Evolutionary conservation across 2,329 filamentous ascomycete species (phyloP).

Genomic region (Scedosporium boydii): DNA sequence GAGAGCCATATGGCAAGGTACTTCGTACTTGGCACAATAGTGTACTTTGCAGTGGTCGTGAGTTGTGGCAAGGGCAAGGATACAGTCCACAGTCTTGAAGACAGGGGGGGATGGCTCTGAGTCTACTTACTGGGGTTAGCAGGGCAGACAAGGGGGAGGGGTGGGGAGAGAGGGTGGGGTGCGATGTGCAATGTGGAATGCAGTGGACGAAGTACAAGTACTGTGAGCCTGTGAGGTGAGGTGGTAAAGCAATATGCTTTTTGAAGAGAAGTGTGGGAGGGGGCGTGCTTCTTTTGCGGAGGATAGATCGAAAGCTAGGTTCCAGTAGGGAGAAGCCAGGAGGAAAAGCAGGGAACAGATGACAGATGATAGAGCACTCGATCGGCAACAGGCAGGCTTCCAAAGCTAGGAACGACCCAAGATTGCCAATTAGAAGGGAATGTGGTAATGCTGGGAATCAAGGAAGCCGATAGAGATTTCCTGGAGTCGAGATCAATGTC

Average conservation of each 20-base stretch:
- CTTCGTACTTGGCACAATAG: neutral
- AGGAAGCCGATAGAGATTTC: neutral
- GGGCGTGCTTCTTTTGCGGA: no score
- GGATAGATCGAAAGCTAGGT: constrained; percentile 6
- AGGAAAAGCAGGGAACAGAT: constrained; percentile 2
- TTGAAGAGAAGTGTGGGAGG: neutral
- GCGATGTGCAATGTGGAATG: neutral
- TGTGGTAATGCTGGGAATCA: neutral
- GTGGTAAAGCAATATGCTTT: neutral
- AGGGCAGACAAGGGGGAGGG: neutral
- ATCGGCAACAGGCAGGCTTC: constrained; percentile 1
- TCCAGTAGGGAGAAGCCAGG: neutral
- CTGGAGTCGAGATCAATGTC: neutral
- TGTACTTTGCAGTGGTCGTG: neutral
- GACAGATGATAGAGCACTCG: neutral
- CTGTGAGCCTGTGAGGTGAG: no score
- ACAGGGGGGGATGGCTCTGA: neutral
- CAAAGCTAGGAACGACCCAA: neutral
- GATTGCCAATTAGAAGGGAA: neutral
- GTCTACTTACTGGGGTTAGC: neutral
- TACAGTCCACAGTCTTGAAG: neutral
- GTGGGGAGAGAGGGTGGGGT: neutral
- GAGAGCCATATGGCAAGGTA: neutral
- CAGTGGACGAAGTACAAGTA: no score
- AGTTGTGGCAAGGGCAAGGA: no score